Conservation (phyloP, 2,329 filamentous ascomycete species). For the Alternaria gaisen region DNA sequence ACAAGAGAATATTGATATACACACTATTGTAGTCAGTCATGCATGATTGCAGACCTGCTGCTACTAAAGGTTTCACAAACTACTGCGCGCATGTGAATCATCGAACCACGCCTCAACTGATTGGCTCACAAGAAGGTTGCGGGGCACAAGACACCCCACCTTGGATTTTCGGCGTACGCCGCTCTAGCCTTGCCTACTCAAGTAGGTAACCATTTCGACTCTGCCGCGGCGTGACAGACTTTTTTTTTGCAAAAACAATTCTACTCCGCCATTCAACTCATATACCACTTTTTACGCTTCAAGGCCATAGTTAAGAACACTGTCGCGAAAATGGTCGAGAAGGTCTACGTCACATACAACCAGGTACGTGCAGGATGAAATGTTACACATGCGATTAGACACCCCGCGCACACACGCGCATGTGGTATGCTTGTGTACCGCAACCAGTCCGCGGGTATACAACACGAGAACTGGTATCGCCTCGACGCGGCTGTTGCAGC, state of each 20-base stretch:
- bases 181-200: conserved; percentile 18
- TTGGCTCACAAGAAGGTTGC: conserved; percentile 5
- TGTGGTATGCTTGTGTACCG: conserved; percentile 15
- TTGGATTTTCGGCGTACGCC: conserved; percentile 18
- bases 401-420: conserved; percentile 11
- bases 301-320: conserved; percentile 5
- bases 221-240: conserved; percentile 18
- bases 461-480: background rate
- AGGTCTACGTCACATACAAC: conserved; percentile 56
- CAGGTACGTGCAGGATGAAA: conserved; percentile 44
- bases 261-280: background rate
- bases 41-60: background rate
- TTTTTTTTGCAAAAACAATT: conserved; percentile 14
- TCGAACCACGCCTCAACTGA: background rate
- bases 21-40: background rate
- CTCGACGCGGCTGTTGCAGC: background rate
- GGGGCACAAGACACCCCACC: conserved; percentile 13
- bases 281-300: background rate
- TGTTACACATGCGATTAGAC: conserved; percentile 18
- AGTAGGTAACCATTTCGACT: conserved; percentile 18
- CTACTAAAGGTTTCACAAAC: background rate
- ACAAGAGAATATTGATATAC: background rate
- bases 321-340: conserved; percentile 50
- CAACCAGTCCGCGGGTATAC: background rate
- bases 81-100: conserved; percentile 2